Conservation (phyloP, 495 filamentous ascomycete species). For the Amphirosellinia nigrospora region DNA sequence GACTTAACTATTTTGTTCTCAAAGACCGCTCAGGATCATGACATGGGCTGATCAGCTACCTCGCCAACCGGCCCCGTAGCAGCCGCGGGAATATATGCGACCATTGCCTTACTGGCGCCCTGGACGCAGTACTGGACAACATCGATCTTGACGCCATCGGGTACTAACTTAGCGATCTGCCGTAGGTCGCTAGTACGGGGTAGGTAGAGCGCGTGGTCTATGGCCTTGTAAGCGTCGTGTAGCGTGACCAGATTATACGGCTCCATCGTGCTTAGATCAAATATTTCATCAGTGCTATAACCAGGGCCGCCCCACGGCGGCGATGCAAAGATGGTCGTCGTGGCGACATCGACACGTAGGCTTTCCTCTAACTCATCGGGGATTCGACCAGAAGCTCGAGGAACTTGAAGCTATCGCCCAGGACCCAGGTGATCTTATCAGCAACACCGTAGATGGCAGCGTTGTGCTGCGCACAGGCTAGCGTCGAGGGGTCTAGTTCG, state of each 20-base stretch:
- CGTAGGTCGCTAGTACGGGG: constrained; percentile 85
- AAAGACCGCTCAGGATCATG: not conserved
- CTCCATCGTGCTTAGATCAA: constrained; percentile 84
- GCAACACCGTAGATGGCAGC: constrained; percentile 84
- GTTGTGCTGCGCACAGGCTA: constrained; percentile 92
- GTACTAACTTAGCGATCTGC: constrained; percentile 73
- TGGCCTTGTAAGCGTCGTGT: constrained; percentile 61
- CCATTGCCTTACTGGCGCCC: constrained; percentile 82
- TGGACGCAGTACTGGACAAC: constrained; percentile 92
- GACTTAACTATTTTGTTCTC: not conserved
- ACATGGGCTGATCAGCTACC: constrained; percentile 11
- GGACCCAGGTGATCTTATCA: constrained; percentile 80
- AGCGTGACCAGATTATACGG: constrained; percentile 76
- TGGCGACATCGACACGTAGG: constrained; percentile 35
- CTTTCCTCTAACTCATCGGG: constrained; percentile 44
- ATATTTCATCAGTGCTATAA: constrained; percentile 78
- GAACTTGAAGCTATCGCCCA: constrained; percentile 78
- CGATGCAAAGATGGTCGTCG: constrained; percentile 80
- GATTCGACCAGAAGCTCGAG: constrained; percentile 40
- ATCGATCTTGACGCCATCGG: constrained; percentile 55
- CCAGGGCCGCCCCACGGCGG: constrained; percentile 94
- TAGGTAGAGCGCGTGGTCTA: constrained; percentile 74
- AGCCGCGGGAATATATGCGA: constrained; percentile 56
- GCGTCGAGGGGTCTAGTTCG: constrained; percentile 75
- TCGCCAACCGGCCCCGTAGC: not conserved